Conservation (phyloP, 2,329 filamentous ascomycete species). For the Aspergillus sergii region DNA sequence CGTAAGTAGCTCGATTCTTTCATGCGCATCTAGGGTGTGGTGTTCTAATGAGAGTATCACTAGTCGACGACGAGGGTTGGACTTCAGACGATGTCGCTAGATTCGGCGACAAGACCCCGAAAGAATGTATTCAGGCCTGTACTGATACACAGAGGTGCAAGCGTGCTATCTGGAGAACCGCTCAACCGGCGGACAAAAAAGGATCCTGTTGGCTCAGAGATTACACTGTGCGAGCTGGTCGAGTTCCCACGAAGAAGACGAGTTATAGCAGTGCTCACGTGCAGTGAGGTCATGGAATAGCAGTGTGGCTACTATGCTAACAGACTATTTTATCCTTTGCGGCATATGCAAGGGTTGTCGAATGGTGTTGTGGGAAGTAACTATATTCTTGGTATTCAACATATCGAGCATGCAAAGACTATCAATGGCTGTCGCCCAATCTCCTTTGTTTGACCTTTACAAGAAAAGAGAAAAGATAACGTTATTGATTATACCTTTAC, state of each 20-base stretch:
- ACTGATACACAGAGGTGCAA: neutral
- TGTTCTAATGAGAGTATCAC: neutral
- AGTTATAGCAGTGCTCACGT: neutral
- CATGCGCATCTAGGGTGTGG: neutral
- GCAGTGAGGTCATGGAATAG: neutral
- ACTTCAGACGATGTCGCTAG: neutral
- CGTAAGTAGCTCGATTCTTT: neutral
- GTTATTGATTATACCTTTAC: no score
- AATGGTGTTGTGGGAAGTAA: neutral
- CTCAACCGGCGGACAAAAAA: neutral
- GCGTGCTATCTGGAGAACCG: neutral
- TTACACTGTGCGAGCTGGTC: neutral
- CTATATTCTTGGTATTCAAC: neutral
- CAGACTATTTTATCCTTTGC: neutral
- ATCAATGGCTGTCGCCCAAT: neutral
- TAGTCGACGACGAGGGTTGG: neutral
- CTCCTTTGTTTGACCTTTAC: neutral
- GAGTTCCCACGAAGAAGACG: neutral
- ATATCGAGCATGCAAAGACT: neutral
- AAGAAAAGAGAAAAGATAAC: no score
- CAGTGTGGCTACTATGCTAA: neutral
- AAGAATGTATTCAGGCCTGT: neutral
- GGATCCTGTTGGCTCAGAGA: neutral
- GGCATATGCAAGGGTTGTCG: accelerated
- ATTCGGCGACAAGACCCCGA: neutral